Evolutionary conservation across 208 protist species (phyloP), one percentile per base, ranked within the genome.

Genomic region (Balamuthia mandrillaris): DNA sequence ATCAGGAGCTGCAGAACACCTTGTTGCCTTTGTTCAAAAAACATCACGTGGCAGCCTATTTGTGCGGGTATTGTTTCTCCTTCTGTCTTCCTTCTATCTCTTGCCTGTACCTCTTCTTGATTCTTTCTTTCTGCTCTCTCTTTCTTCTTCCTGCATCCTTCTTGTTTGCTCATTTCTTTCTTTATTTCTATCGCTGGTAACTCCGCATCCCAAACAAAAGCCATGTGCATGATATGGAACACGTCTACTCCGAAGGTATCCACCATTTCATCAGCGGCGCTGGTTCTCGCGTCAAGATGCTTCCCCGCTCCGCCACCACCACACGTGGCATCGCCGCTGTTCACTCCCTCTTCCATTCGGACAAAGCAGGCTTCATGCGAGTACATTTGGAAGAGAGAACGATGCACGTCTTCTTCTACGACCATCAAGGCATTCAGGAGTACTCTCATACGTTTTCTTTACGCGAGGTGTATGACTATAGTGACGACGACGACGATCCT

Each of bases 201-300:
- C n/a, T n/a, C n/a, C n/a, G n/a, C n/a, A n/a, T n/a, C n/a, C n/a
- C n/a, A n/a, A 54, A 54, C 18, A 14, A 21, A 12, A 72, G 63
- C 2, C 87, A 93, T 54, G 91, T 92, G 47, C 90, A 93, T 84
- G 91, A 93, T 65, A 61, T 93, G 24, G 89, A 93, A 75, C 85
- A 91, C 16, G 91, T 89, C 0, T 75, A 82, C 37, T 29, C 51
- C 21, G 81, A 90, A 24, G 47, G 60, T 41, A 58, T 88, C 41
- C 90, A 92, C 41, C 91, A 90, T 68, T 84, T 89, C 24, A 90
- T 92, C 27, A 85, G 81, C 44, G 90, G 90, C 39, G 90, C 84
- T 0, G 90, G 90, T 44, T 88, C 79, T 18, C 84, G 90, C 5
- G 70, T 85, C 70, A 79, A 75, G 7, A n/a, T 87, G n/a, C 87